Percentiles rank a stretch among this genome's conserved stretches.
Evolutionary conservation across 1,284 basidiomycete genomes (phyloP).

Genomic region (Ceratobasidium papillatum): DNA sequence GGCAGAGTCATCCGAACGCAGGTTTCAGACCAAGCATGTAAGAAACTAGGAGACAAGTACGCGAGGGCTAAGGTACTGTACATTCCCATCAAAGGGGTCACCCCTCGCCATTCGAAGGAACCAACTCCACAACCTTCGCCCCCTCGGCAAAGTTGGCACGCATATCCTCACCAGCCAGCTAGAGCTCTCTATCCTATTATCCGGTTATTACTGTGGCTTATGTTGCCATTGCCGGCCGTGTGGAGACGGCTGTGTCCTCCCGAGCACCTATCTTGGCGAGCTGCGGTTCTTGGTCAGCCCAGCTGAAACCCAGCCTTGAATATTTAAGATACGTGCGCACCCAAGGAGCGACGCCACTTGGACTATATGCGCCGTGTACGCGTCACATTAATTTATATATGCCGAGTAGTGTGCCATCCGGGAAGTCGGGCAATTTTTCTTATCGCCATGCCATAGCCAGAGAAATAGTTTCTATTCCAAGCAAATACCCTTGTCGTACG

Average conservation of each 20-base stretch:
- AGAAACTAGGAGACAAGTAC: background rate
- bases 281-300: background rate
- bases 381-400: no score
- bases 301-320: background rate
- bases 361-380: background rate
- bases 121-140: background rate
- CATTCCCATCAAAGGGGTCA: conserved; percentile 12
- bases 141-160: conserved; percentile 1
- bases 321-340: background rate
- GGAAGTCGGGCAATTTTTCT: no score
- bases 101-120: background rate
- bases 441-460: no score
- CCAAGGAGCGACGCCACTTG: no score
- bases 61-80: conserved; percentile 1
- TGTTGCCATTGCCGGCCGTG: background rate
- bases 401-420: no score
- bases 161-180: no score
- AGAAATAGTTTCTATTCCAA: no score
- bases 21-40: background rate
- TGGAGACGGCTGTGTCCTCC: background rate
- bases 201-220: background rate
- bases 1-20: background rate
- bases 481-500: no score
- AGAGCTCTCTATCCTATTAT: background rate
- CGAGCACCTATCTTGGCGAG: background rate